Evolutionary conservation across 441 rosid genomes (phyloP), one percentile per base, ranked within the genome.

Genomic region (Daphne laureola): DNA sequence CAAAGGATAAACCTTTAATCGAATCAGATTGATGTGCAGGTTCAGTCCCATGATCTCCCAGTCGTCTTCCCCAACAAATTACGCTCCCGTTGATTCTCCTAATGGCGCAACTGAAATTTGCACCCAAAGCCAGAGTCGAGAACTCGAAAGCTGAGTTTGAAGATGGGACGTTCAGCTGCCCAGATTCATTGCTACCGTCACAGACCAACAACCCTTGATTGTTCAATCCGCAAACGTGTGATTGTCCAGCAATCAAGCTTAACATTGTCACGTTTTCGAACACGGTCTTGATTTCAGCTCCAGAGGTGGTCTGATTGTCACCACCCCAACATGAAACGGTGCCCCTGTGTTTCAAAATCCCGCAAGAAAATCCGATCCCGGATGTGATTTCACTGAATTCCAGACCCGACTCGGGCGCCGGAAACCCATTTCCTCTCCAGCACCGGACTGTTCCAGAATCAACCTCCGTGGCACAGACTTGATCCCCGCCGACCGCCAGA

Each of bases 341-440:
- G 18, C 63, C 52, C 14, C 54, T 50, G 8, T 43, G 63, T 67
- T 35, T 44, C 72, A 73, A 51, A 43, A 77, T 67, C 53, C 81
- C 81, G 51, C 81, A 77, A 4, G 64, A 47, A 44, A 73, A 77
- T 4, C 74, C 76, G 14, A 48, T 53, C 4, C 81, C 81, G 17
- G 76, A 65, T 4, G 78, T 73, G 65, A 77, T 60, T 17, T 61
- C 25, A 4, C 42, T 36, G 46, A 77, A 73, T 43, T 42, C 38
- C 51, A 55, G 55, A 3, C 46, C 66, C 8, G 42, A n/a, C 15
- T 45, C 48, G n/a, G 76, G 72, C 45, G 69, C 52, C 4, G 76
- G 56, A 63, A 78, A 79, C 44, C 38, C 43, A 1, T 40, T 48
- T 17, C 75, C 78, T 67, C 81, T 70, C 78, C 81, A 77, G 67